Percentiles rank a stretch among this genome's conserved stretches.
These are phyloP conservation scores for Erodium chrysanthum DNA, from an alignment of 441 rosid genomes.

Conservation along the genomic window DNA sequence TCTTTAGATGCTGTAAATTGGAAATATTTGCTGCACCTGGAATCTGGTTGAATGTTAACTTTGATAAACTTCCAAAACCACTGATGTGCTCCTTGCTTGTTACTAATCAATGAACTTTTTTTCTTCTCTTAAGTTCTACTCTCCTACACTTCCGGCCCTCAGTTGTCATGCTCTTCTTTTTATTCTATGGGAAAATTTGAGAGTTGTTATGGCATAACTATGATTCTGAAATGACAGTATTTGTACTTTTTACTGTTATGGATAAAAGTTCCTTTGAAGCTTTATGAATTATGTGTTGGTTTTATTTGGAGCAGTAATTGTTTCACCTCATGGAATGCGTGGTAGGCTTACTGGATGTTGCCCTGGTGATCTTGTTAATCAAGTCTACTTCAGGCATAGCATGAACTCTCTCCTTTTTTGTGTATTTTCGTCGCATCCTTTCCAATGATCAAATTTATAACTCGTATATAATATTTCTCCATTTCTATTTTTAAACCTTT, in stretches of 20 bases:
- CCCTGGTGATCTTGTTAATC: slow-evolving; percentile 91
- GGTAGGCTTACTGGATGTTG: slow-evolving; percentile 90
- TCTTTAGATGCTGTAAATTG: neutral
- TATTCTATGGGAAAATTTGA: neutral
- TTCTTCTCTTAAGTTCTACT: neutral
- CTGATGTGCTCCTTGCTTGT: neutral
- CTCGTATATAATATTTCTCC: slow-evolving; percentile 14
- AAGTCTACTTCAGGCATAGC: slow-evolving; percentile 69
- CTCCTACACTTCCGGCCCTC: neutral
- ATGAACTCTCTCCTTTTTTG: slow-evolving; percentile 10
- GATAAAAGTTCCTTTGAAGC: slow-evolving; percentile 15
- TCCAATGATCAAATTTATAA: neutral
- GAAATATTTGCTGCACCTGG: neutral
- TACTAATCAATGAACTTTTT: neutral
- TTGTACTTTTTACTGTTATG: neutral
- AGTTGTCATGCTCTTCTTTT: neutral
- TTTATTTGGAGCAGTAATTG: slow-evolving; percentile 53
- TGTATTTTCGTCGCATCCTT: slow-evolving; percentile 3
- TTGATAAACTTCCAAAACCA: neutral
- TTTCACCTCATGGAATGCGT: slow-evolving; percentile 95
- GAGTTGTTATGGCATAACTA: neutral
- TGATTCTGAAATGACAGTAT: neutral
- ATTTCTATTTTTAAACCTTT: slow-evolving; percentile 7
- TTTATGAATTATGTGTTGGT: slow-evolving; percentile 24
- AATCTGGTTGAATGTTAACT: neutral